Conservation (phyloP, 1,284 basidiomycete genomes). For the Ceraceosorus bombacis region DNA sequence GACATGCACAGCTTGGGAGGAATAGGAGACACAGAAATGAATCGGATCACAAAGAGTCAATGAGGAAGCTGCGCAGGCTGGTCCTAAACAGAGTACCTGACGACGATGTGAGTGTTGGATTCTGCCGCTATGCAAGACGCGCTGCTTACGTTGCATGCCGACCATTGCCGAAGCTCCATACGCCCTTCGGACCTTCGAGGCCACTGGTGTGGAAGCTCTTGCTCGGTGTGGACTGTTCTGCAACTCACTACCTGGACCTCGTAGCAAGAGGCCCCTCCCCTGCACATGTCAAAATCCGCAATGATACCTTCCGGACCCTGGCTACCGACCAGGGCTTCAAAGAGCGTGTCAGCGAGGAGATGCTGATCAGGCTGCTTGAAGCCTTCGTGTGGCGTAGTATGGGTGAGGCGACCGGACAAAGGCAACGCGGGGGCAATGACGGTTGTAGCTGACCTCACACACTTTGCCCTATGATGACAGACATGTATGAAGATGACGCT, state of each 20-base stretch:
- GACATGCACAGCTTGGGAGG: no score
- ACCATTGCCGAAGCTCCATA: background rate
- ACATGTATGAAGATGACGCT: background rate
- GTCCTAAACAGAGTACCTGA: slow-evolving; percentile 5
- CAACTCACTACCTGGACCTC: slow-evolving; percentile 25
- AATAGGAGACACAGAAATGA: background rate
- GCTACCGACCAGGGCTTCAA: slow-evolving; percentile 93
- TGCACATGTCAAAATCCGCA: slow-evolving; percentile 51
- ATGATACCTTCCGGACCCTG: slow-evolving; percentile 66
- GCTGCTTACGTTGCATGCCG: background rate
- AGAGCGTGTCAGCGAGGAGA: slow-evolving; percentile 85
- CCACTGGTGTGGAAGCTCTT: slow-evolving; percentile 35
- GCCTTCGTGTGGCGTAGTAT: slow-evolving; percentile 93
- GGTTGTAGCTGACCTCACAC: slow-evolving; percentile 2
- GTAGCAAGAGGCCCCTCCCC: slow-evolving; percentile 29
- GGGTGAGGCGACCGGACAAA: slow-evolving; percentile 53
- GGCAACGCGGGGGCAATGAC: background rate
- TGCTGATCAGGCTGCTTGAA: slow-evolving; percentile 87
- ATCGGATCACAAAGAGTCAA: slow-evolving; percentile 8
- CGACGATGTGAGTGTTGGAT: slow-evolving; percentile 9
- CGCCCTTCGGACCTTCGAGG: background rate
- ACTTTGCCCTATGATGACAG: background rate
- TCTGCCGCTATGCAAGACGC: background rate
- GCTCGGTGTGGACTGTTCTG: slow-evolving; percentile 21
- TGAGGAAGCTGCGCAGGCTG: slow-evolving; percentile 5